Base-by-base conservation (phyloP, 2,329 filamentous ascomycete genomes). In the Laburnicola sp. region DNA sequence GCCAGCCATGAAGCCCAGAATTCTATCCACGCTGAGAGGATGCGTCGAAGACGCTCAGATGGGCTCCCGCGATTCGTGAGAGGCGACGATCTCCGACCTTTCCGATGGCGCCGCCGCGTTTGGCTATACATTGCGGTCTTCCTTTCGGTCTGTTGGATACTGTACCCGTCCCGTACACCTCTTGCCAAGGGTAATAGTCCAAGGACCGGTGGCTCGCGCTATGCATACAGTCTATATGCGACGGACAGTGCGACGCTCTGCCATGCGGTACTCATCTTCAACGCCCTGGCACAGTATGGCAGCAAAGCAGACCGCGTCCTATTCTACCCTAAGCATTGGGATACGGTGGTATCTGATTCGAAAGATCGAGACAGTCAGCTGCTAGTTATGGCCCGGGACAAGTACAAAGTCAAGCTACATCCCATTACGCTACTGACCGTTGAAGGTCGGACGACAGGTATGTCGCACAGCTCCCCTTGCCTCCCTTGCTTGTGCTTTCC, bases 371-470 rank as follows among this genome's bases (percentile, higher is more conserved):
- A 75, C 28, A 77, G 76, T 50, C 76, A 79, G 54, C 63, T 83
- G 52, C 65, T 83, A 10, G 59, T 74, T 4, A 54, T 79, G 58
- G 82, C 81, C 22, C 71, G 73, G 54, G 73, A 78, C 46, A 64
- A 71, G 21, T 83, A 81, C 65, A 74, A 77, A 6, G 80, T 78
- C 30, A 74, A 78, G 48, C 63, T 83, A 37, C 68, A 77, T 44
- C 79, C 80, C 9, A 72, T 80, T 35, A 63, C 74, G 46, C 68
- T 79, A 5, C 69, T 72, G 48, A 65, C 50, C 32, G 69, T 73
- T 38, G 68, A 73, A 48, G 58, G 65, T 43, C 63, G 66, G 46
- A 66, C 63, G 35, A 56, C 60, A 59, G 64, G 70, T 70, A 67
- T 43, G 62, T 50, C 25, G 28, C 50, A 53, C 53, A 49, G 50